Evolutionary conservation across 805 yeast genomes (phyloP).

Genomic region (Diddensiella santjacobensis): DNA sequence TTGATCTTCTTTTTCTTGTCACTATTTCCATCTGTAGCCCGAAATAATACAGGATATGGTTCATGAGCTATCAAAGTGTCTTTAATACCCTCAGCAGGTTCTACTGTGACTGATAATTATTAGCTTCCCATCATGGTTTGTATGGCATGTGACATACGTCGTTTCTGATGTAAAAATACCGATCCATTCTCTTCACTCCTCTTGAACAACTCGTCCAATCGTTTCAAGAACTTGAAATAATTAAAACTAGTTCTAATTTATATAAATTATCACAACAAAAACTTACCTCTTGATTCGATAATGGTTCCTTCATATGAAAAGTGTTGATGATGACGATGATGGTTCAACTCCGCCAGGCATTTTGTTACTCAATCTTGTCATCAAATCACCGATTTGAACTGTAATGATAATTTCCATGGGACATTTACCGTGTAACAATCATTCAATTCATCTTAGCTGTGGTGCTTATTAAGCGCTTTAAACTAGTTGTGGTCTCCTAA

Average conservation of each 20-base stretch:
- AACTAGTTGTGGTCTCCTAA: no score
- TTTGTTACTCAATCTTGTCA: no score
- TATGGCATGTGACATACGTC: slow-evolving; percentile 31
- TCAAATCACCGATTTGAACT: no score
- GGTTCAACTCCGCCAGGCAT: no score
- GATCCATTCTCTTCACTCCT: slow-evolving; percentile 31
- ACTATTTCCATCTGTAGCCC: slow-evolving; percentile 58
- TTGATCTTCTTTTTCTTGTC: slow-evolving; percentile 53
- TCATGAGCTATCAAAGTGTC: slow-evolving; percentile 1
- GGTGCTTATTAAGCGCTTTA: no score
- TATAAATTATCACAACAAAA: not conserved
- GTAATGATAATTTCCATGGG: no score
- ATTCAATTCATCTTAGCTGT: no score
- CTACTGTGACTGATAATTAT: not conserved
- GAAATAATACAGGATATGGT: slow-evolving; percentile 59
- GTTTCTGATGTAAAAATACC: slow-evolving; percentile 35
- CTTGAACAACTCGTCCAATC: slow-evolving; percentile 28
- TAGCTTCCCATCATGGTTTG: slow-evolving; percentile 17
- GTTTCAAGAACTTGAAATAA: slow-evolving; percentile 32
- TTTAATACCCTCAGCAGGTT: slow-evolving; percentile 4
- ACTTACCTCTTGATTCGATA: slow-evolving; percentile 3
- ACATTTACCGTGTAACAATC: no score
- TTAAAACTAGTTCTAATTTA: slow-evolving; percentile 1
- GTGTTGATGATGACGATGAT: no score
- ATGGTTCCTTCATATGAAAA: not conserved